Percentiles rank a stretch among this genome's conserved stretches.
Evolutionary conservation across 2,329 filamentous ascomycete genomes (phyloP).

Genomic region (Fusarium sp.): DNA sequence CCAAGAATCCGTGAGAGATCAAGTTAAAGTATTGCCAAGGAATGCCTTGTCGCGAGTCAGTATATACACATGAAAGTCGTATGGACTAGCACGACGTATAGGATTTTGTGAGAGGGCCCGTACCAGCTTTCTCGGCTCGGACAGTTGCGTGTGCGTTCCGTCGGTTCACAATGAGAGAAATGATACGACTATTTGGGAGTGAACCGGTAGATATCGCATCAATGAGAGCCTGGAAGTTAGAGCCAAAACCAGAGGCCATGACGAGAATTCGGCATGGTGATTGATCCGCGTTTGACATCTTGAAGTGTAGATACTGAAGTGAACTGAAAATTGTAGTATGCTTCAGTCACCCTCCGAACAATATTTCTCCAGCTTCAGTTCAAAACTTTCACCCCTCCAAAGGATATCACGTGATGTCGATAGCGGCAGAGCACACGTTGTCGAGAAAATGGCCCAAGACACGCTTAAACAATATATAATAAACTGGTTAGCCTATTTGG

Average conservation of each 20-base stretch:
- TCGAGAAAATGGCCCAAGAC: neutral
- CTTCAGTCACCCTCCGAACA: neutral
- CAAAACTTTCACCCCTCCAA: slow-evolving; percentile 25
- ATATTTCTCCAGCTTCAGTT: neutral
- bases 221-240: slow-evolving; percentile 81
- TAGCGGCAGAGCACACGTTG: slow-evolving; percentile 14
- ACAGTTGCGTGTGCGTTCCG: slow-evolving; percentile 57
- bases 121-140: slow-evolving; percentile 58
- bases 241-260: slow-evolving; percentile 78
- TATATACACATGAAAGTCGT: neutral
- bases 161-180: slow-evolving; percentile 60
- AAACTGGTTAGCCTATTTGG: neutral
- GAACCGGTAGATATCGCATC: slow-evolving; percentile 55
- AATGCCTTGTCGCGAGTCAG: slow-evolving; percentile 50
- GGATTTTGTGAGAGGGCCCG: neutral
- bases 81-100: neutral
- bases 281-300: slow-evolving; percentile 17
- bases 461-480: neutral
- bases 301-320: neutral
- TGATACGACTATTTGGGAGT: slow-evolving; percentile 57
- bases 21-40: slow-evolving; percentile 77
- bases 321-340: neutral
- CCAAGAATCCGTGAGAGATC: slow-evolving; percentile 68
- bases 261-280: slow-evolving; percentile 67
- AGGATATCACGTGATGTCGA: slow-evolving; percentile 24